Evolutionary conservation across 176 grass and related monocot genomes (phyloP).

Genomic region (Tillandsia fasciculata): DNA sequence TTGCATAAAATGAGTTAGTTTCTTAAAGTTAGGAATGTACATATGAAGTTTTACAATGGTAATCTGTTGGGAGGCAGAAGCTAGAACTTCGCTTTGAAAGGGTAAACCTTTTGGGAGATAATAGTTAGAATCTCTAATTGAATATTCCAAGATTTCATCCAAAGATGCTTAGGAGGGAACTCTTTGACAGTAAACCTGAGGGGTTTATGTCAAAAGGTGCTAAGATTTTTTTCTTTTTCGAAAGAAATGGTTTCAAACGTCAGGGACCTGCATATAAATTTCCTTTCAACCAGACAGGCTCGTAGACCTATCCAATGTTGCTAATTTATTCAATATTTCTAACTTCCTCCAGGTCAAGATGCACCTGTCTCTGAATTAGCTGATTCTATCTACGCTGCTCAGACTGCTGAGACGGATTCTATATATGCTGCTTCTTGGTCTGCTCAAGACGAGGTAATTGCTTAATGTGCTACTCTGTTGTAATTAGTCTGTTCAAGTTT

Average conservation of each 20-base stretch:
- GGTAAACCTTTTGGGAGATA: too few species aligned
- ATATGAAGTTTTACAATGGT: too few species aligned
- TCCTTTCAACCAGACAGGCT: background rate
- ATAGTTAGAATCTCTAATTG: background rate
- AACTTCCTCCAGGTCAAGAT: slow-evolving; percentile 45
- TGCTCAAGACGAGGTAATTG: slow-evolving; percentile 37
- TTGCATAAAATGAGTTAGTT: too few species aligned
- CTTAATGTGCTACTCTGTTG: slow-evolving; percentile 8
- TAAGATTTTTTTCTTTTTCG: too few species aligned
- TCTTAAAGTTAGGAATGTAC: too few species aligned
- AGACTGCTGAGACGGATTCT: slow-evolving; percentile 26
- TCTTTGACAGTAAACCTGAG: too few species aligned
- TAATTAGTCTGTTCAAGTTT: slow-evolving; percentile 13
- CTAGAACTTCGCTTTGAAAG: too few species aligned
- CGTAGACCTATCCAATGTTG: background rate
- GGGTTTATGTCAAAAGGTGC: too few species aligned
- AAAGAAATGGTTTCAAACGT: too few species aligned
- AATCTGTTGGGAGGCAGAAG: too few species aligned
- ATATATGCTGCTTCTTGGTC: slow-evolving; percentile 4
- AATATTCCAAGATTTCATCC: background rate
- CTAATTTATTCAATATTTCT: slow-evolving; percentile 9
- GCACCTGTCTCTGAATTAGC: slow-evolving; percentile 40
- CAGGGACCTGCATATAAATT: too few species aligned
- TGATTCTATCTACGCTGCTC: slow-evolving; percentile 70
- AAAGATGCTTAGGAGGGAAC: background rate